These are phyloP conservation scores for Zymoseptoria pseudotritici DNA, from an alignment of 2,329 filamentous ascomycete genomes.

Conservation along the genomic window DNA sequence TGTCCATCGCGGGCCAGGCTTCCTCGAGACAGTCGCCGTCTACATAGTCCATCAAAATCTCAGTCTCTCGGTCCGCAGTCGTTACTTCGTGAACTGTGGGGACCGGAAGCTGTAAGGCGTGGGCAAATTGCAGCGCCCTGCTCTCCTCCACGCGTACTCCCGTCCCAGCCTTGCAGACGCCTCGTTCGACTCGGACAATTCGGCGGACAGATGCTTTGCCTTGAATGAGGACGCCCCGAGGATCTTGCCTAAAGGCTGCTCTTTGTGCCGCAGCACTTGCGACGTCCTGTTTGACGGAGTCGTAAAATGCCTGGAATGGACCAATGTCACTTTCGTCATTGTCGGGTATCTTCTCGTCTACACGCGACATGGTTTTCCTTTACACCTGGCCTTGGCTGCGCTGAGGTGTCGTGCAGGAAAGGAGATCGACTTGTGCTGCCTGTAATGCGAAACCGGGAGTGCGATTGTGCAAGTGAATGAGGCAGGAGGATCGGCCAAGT, in stretches of 20 bases:
- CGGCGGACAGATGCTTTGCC: not conserved
- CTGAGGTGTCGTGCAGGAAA: not conserved
- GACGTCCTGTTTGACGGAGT: not conserved
- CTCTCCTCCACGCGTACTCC: slow-evolving; percentile 1
- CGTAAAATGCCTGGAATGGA: not conserved
- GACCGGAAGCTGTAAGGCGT: not conserved
- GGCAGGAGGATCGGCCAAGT: too few species aligned
- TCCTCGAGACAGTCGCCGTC: slow-evolving; percentile 9
- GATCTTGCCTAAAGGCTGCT: not conserved
- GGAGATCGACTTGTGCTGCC: not conserved
- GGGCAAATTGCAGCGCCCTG: slow-evolving; percentile 2
- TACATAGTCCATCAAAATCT: slow-evolving; percentile 3
- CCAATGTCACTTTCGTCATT: not conserved
- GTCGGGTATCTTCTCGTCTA: not conserved
- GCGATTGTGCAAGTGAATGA: too few species aligned
- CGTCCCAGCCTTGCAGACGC: not conserved
- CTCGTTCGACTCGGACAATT: not conserved
- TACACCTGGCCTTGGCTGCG: not conserved
- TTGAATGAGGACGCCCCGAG: not conserved
- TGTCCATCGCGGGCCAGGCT: slow-evolving; percentile 6
- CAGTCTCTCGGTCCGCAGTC: not conserved
- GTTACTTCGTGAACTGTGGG: not conserved
- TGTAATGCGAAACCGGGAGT: too few species aligned
- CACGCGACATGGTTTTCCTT: not conserved
- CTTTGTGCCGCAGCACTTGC: not conserved